Base-by-base conservation (phyloP, 176 grass and related monocot species). In the Aegilops umbellulata region DNA sequence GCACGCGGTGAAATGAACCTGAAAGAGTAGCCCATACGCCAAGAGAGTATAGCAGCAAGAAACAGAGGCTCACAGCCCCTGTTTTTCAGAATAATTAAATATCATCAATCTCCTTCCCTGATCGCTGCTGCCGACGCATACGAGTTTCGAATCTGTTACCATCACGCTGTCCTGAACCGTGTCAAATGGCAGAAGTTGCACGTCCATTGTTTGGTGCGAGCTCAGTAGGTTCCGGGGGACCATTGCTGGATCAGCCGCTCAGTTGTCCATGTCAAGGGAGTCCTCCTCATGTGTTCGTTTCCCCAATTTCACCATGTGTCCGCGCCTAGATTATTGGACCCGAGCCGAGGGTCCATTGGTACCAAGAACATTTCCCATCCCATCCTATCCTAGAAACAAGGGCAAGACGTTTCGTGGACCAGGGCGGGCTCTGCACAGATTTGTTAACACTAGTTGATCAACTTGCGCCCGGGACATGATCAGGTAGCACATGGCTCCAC, bases 331-430 rank as follows among this genome's bases (percentile, higher is more conserved):
- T 47, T 71, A 77, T 70, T 83, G 84, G 78, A n/a, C 24, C 78
- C 29, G 8, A 25, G 44, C 68, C 22, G 7, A 26, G 44, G 70
- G 70, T 35, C 42, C 44, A 32, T 55, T 23, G 35, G 71, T 42
- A 23, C 55, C 4, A 66, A 44, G 57, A 72, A 65, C 57, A 42
- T 72, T 79, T 57, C 22, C 80, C 49, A 53, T 57, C 22, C 80
- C 49, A 53, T 51, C 49, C 49, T 53, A 76, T 80, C 89, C 85
- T 80, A 19, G 69, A 87, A 87, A 75, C 46, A 9, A 84, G 80
- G 80, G 89, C 46, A 87, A 22, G 25, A 36, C 67, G 85, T 83
- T 12, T 13, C 80, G 36, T 87, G 80, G 80, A 90, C 67, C 85
- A 87, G 26, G 6, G 49, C 47, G 63, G 60, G 78, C 55, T 67